A percentile compares a stretch with the other conserved stretches of the same genome.
Conservation (phyloP, 352 stramenopile genomes). For the Phytophthora europaea region DNA sequence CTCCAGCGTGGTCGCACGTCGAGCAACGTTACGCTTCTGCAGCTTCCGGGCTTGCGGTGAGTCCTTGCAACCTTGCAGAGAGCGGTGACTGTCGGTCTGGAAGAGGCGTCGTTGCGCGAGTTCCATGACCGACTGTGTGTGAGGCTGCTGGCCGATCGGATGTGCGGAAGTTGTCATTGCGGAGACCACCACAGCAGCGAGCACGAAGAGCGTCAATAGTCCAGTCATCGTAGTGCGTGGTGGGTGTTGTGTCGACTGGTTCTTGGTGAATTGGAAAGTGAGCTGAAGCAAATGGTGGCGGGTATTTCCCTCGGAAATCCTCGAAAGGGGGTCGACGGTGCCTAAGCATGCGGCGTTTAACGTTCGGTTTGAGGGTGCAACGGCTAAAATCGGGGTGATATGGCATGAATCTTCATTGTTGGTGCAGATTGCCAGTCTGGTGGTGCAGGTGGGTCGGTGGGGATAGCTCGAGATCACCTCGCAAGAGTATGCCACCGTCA, state of each 20-base stretch:
- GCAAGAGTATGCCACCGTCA: slow-evolving; percentile 4
- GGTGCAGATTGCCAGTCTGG: slow-evolving; percentile 19
- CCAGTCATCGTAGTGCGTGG: slow-evolving; percentile 12
- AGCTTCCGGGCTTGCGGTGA: slow-evolving; percentile 26
- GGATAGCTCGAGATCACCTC: slow-evolving; percentile 30
- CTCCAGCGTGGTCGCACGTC: slow-evolving; percentile 13
- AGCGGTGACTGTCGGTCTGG: slow-evolving; percentile 24
- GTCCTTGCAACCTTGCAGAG: slow-evolving; percentile 27
- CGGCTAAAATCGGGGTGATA: background rate
- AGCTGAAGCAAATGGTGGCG: background rate
- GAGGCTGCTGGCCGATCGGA: slow-evolving; percentile 17
- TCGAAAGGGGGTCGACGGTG: slow-evolving; percentile 11
- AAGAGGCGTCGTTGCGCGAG: slow-evolving; percentile 27
- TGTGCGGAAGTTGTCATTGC: slow-evolving; percentile 14
- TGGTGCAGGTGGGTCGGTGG: slow-evolving; percentile 29
- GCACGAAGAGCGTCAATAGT: slow-evolving; percentile 13
- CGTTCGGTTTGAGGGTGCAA: slow-evolving; percentile 2
- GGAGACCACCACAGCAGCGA: slow-evolving; percentile 16
- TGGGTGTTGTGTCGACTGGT: background rate
- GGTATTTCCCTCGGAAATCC: slow-evolving; percentile 21
- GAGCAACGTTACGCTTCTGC: slow-evolving; percentile 17
- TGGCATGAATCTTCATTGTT: background rate
- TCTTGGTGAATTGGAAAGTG: slow-evolving; percentile 32
- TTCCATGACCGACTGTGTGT: slow-evolving; percentile 21
- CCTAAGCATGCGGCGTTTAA: background rate